Evolutionary conservation across 1,284 basidiomycete genomes (phyloP).

Genomic region (Tylopilus orsonianus): DNA sequence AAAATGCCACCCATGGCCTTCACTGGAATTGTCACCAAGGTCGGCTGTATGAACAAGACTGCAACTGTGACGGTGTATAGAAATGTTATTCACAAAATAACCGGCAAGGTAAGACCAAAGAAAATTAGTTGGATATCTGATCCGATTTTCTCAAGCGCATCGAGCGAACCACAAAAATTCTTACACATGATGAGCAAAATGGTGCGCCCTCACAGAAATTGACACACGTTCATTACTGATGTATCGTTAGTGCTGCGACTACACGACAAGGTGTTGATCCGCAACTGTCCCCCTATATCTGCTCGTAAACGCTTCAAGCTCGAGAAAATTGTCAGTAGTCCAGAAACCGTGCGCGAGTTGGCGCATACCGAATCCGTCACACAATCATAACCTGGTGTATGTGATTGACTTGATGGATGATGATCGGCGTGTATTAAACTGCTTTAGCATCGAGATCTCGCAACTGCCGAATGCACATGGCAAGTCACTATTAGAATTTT

Average conservation of each 20-base stretch:
- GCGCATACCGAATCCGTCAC: constrained; percentile 16
- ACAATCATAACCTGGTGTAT: constrained; percentile 9
- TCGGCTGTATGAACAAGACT: constrained; percentile 78
- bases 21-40: constrained; percentile 71
- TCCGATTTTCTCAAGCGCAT: constrained; percentile 48
- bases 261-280: constrained; percentile 71
- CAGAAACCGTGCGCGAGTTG: constrained; percentile 57
- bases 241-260: constrained; percentile 53
- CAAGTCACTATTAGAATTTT: background rate
- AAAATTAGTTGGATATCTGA: constrained; percentile 1
- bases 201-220: constrained; percentile 41
- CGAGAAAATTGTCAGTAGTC: constrained; percentile 64
- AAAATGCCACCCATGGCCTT: constrained; percentile 75
- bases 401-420: background rate
- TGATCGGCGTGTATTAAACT: background rate
- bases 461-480: background rate
- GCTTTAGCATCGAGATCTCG: background rate
- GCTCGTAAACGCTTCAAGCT: constrained; percentile 72
- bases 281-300: constrained; percentile 76
- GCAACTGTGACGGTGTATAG: constrained; percentile 78
- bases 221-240: constrained; percentile 13
- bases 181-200: constrained; percentile 71
- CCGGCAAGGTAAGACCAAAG: constrained; percentile 60
- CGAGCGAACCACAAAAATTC: constrained; percentile 70
- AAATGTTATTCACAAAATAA: constrained; percentile 63